Evolutionary conservation across 148 eudicot genomes (phyloP).

Genomic region (Chenopodium berlandieri): DNA sequence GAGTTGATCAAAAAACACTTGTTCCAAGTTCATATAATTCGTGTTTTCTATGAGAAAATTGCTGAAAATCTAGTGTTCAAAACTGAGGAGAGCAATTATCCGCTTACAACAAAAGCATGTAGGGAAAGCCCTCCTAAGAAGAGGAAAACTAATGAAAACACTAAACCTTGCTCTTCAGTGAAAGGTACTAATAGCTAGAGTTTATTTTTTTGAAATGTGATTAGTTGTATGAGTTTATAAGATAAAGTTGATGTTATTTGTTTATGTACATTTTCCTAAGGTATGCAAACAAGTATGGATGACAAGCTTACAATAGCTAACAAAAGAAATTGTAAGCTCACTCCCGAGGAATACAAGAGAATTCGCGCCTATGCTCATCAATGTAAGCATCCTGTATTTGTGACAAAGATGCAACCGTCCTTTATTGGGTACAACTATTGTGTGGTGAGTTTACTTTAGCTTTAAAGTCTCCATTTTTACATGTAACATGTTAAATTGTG

Average conservation of each 20-base stretch:
- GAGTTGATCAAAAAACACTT: background rate
- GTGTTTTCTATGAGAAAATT: background rate
- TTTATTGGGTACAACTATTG: background rate
- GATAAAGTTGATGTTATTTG: no score
- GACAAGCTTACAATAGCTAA: background rate
- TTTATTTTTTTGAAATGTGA: no score
- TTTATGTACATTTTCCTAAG: no score
- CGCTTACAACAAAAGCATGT: conserved; percentile 3
- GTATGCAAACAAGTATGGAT: background rate
- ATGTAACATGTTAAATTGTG: background rate
- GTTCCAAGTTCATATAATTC: conserved; percentile 8
- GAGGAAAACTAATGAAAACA: background rate
- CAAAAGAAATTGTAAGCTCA: background rate
- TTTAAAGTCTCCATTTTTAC: no score
- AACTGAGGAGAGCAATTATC: background rate
- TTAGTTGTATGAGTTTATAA: no score
- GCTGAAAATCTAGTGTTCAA: background rate
- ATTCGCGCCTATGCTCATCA: conserved; percentile 5
- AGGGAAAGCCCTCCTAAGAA: background rate
- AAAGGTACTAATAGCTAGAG: background rate
- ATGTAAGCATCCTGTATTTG: conserved; percentile 13
- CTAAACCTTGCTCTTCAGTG: background rate
- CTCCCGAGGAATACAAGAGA: background rate
- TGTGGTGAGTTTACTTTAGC: conserved; percentile 3
- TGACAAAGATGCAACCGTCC: background rate